Evolutionary conservation across 352 stramenopile species (phyloP).

Genomic region (Blastocystis sp.): DNA sequence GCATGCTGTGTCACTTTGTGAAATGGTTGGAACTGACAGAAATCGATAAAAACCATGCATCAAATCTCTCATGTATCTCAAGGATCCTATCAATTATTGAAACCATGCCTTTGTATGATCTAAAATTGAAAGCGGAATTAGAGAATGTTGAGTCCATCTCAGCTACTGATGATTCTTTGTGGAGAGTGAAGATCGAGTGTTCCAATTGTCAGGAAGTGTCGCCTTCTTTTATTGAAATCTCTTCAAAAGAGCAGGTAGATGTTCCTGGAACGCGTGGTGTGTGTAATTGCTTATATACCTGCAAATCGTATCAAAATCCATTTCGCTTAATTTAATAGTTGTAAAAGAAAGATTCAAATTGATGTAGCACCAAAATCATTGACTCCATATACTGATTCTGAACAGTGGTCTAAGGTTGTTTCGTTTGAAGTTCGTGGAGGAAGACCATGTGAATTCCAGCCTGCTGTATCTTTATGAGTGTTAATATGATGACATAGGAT

Average conservation of each 20-base stretch:
- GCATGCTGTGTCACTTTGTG: constrained; percentile 62
- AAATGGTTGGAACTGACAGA: background rate
- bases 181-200: constrained; percentile 42
- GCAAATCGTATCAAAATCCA: background rate
- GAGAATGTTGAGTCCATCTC: constrained; percentile 63
- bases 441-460: constrained; percentile 10
- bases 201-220: background rate
- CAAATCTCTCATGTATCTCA: background rate
- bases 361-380: constrained; percentile 22
- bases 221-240: constrained; percentile 17
- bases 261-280: constrained; percentile 3
- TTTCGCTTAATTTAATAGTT: background rate
- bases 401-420: background rate
- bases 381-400: background rate
- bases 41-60: background rate
- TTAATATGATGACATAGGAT: background rate
- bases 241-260: constrained; percentile 5
- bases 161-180: constrained; percentile 12
- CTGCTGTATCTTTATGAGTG: background rate
- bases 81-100: background rate
- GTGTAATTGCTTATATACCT: constrained; percentile 63
- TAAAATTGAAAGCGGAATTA: constrained; percentile 28
- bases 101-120: constrained; percentile 17
- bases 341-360: constrained; percentile 20
- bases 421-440: constrained; percentile 53